phyloP scores from a whole-genome alignment of 805 yeast genomes.

The Dipodascopsis uninucleata region DNA sequence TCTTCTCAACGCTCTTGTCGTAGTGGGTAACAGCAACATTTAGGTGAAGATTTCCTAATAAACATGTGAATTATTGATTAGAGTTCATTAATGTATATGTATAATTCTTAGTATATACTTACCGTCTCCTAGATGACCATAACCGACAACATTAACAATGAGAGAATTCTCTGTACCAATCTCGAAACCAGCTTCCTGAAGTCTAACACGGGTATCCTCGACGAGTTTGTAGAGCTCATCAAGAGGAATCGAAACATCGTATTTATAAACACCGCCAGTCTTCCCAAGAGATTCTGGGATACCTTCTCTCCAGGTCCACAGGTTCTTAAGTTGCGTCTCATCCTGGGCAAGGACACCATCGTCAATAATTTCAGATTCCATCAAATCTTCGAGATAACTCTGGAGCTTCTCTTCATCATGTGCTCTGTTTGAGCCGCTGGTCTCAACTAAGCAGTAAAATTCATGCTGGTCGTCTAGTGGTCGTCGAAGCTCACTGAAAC shows the following conservation, averaged over 20 bases:
- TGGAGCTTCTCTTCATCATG: conserved; percentile 92
- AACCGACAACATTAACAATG: conserved; percentile 86
- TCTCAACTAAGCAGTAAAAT: conserved; percentile 87
- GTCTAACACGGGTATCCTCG: conserved; percentile 63
- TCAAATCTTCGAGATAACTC: conserved; percentile 71
- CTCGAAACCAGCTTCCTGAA: conserved; percentile 56
- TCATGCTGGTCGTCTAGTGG: conserved; percentile 85
- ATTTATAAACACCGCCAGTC: conserved; percentile 93
- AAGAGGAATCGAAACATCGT: conserved; percentile 90
- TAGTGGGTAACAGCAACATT: conserved; percentile 88
- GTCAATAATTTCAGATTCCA: conserved; percentile 79
- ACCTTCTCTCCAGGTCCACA: conserved; percentile 96
- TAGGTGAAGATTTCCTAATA: conserved; percentile 84
- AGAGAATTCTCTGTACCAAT: conserved; percentile 43
- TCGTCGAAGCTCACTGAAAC: conserved; percentile 54
- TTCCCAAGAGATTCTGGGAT: conserved; percentile 83
- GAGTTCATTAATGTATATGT: too few relatives aligned
- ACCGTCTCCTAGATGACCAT: conserved; percentile 99
- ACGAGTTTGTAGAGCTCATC: conserved; percentile 77
- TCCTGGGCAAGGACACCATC: conserved; percentile 97
- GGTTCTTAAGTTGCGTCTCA: conserved; percentile 72
- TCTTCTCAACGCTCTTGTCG: conserved; percentile 69
- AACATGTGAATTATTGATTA: too few relatives aligned
- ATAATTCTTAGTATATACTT: too few relatives aligned
- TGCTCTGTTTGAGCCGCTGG: conserved; percentile 89